Evolutionary conservation across 2,329 filamentous ascomycete species (phyloP), one percentile per base, ranked within the genome.

Genomic region (Chalaropsis ovoidea): DNA sequence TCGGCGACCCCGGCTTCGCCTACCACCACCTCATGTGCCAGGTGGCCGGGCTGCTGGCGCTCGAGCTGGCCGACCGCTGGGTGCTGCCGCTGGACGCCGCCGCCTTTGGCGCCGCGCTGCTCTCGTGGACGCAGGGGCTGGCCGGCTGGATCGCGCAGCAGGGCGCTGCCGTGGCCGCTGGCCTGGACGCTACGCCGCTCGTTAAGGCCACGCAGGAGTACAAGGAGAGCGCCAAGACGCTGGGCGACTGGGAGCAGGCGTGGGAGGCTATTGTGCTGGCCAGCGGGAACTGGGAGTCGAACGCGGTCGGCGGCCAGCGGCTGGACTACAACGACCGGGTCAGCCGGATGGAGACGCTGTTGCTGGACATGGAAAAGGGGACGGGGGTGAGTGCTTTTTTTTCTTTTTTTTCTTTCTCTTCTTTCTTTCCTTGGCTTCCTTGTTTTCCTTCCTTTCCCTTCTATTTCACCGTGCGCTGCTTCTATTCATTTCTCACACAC

Each of bases 21-120:
- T 94, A 95, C 72, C 94, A 97, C 76, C 82, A 80, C 49, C 76
- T 88, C 5, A 82, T 97, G 67, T 89, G 85, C 11, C 86, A 96
- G 75, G 79, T 97, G 49, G 86, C 90, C 75, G 85, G 85, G 0
- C 79, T 97, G 2, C 78, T 97, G n/a, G 82, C 94, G 64, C 82
- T 96, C 22, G 92, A 97, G 71, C 81, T 96, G 13, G 81, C 88
- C 1, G 91, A 96, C 72, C 84, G 85, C 22, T 87, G 89, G 13
- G 81, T 97, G 66, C 72, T 96, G 31, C 91, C 92, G 0, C 90
- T 95, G 70, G 89, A 95, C 72, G 79, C 96, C 74, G 76, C 81
- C 27, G 81, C 82, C 41, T 97, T 96, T 73, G 88, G 87, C 13
- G 74, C 79, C 19, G 80, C 81, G 1, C 76, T 96, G 1, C 77